Conservation (phyloP, 139 green algal genomes). For the Chlorella sorokiniana region DNA sequence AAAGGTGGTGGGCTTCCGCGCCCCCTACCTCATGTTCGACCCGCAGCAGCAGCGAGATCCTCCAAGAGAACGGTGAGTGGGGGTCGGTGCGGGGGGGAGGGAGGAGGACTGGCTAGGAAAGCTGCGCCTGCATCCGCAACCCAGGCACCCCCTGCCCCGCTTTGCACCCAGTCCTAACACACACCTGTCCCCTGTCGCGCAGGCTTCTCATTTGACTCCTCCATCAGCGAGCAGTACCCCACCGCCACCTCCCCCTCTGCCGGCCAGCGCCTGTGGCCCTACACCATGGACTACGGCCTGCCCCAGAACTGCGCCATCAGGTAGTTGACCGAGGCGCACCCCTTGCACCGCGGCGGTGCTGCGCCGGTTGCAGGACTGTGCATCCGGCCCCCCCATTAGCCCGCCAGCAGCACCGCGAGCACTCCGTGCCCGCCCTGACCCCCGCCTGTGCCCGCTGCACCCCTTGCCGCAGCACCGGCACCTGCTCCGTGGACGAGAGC, state of each 20-base stretch:
- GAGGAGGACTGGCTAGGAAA: background rate
- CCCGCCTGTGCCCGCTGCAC: background rate
- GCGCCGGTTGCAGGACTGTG: constrained; percentile 1
- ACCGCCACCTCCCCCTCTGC: constrained; percentile 13
- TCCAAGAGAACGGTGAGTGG: constrained; percentile 15
- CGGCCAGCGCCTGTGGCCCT: constrained; percentile 32
- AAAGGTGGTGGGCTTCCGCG: constrained; percentile 32
- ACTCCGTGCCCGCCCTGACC: too few relatives aligned
- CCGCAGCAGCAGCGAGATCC: constrained; percentile 23
- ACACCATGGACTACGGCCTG: constrained; percentile 44
- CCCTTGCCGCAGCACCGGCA: background rate
- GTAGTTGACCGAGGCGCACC: too few relatives aligned
- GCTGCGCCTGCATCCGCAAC: background rate
- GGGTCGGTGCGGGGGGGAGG: background rate
- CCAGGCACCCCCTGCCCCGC: background rate
- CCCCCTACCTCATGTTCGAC: constrained; percentile 28
- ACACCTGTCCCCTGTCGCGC: background rate
- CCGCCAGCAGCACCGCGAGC: too few relatives aligned
- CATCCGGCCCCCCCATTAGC: too few relatives aligned
- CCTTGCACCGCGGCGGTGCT: too few relatives aligned
- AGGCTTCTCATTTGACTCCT: constrained; percentile 36
- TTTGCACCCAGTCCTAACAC: background rate
- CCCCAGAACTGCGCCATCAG: constrained; percentile 16
- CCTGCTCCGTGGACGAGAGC: constrained; percentile 12
- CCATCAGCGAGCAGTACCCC: constrained; percentile 39